These are phyloP conservation scores for Auriculariales sp. DNA, from an alignment of 768 basidiomycete genomes.

Conservation along the genomic window DNA sequence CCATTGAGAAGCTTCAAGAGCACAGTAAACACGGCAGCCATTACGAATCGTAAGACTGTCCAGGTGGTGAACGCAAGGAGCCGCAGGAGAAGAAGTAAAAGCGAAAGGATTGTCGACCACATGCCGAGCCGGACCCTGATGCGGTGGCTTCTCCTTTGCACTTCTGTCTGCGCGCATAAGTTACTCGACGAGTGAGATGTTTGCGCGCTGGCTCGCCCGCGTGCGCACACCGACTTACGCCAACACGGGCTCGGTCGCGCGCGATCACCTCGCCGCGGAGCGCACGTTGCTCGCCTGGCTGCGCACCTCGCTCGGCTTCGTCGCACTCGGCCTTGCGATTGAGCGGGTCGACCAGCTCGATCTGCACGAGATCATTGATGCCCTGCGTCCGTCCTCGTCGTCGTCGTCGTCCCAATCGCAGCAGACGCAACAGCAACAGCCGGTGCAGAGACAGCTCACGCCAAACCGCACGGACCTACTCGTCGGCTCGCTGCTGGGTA, in stretches of 20 bases:
- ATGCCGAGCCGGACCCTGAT: no score
- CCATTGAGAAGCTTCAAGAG: neutral
- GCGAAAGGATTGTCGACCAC: no score
- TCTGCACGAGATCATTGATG: neutral
- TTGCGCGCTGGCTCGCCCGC: no score
- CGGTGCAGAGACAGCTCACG: no score
- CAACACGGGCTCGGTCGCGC: constrained; percentile 34
- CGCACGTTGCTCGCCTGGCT: constrained; percentile 38
- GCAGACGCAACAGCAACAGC: no score
- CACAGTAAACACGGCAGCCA: neutral
- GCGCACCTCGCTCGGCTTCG: constrained; percentile 25
- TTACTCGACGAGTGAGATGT: no score
- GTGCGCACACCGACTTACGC: neutral
- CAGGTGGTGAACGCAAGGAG: neutral
- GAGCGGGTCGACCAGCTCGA: neutral
- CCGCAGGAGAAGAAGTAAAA: no score
- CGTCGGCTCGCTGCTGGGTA: neutral
- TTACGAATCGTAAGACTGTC: neutral
- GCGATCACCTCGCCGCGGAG: constrained; percentile 38
- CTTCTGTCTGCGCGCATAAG: no score
- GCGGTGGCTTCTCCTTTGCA: no score
- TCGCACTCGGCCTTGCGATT: neutral
- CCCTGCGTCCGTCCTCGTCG: neutral
- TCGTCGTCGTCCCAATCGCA: no score
- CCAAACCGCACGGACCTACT: neutral